A percentile compares a stretch with the other conserved stretches of the same genome.
These are phyloP conservation scores for Wickerhamiella nectarea DNA, from an alignment of 805 yeast species.

Conservation along the genomic window DNA sequence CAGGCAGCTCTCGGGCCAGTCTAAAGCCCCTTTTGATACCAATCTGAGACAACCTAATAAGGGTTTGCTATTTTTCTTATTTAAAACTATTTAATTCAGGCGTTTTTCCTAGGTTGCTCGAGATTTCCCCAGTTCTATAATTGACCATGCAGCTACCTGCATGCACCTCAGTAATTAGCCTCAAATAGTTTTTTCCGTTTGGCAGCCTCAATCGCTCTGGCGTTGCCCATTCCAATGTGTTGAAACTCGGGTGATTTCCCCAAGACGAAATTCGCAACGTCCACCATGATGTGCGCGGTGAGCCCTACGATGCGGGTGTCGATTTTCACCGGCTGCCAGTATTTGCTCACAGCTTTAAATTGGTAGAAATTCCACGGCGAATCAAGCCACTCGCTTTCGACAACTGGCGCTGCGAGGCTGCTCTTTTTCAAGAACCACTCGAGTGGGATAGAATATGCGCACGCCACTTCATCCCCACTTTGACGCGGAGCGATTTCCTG, in stretches of 20 bases:
- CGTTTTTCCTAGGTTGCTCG: no score
- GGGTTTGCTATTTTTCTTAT: no score
- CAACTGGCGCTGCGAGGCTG: background rate
- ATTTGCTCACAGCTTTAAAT: slow-evolving; percentile 1
- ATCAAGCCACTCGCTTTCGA: slow-evolving; percentile 6
- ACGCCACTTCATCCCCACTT: slow-evolving; percentile 10
- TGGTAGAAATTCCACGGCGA: slow-evolving; percentile 9
- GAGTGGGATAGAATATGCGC: slow-evolving; percentile 9
- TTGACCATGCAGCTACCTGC: background rate
- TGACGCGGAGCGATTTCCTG: slow-evolving; percentile 10
- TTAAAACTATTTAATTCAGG: no score
- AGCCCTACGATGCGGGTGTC: slow-evolving; percentile 9
- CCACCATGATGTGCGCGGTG: slow-evolving; percentile 14
- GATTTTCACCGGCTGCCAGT: background rate
- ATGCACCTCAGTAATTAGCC: background rate
- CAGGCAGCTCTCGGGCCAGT: background rate
- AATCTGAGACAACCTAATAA: no score
- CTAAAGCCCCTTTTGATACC: no score
- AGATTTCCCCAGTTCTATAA: no score
- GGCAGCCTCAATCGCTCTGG: slow-evolving; percentile 5
- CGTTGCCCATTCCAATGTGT: slow-evolving; percentile 6
- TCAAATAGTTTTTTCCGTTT: background rate
- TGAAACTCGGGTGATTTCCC: slow-evolving; percentile 5
- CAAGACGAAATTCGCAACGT: slow-evolving; percentile 8
- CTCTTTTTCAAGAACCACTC: slow-evolving; percentile 1